Evolutionary conservation across 371 early-diverging fungal species (phyloP), one percentile per base, ranked within the genome.

Genomic region (Mortierella sp.): DNA sequence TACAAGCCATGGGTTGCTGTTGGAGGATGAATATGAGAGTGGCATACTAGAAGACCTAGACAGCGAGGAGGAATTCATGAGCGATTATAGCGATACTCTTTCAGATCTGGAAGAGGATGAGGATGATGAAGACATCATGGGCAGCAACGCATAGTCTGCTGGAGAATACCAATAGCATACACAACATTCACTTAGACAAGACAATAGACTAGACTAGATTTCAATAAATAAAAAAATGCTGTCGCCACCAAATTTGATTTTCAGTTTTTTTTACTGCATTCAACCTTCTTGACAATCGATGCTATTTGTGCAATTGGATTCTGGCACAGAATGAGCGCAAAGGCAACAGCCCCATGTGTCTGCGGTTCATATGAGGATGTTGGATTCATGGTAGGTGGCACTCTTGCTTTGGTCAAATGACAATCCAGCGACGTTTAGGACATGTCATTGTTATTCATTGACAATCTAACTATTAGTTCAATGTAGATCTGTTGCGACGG

Each of bases 401-500:
- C 10, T n/a, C 24, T 52, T 52, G 20, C 24, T 20, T 57, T 43
- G 43, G 43, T 43, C 43, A 11, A 43, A 11, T 11, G 16, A 43
- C 16, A 30, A 30, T 30, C 30, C 3, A 35, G 6, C 35, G 6
- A 35, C 18, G 16, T 11, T 45, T 45, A 3, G 45, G 18, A 16
- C 11, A 45, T 45, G 45, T 45, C 45, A 16, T 45, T 45, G 45
- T 45, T 24, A 63, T 54, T 16, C 59, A 49, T 55, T 54, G 45
- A 9, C 59, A 45, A 28, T 47, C 37, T 49, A 26, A 64, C 52
- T 43, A 24, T 52, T n/a, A 60, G 20, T 8, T 54, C 45, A 9
- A n/a, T 26, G 2, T 70, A 77, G 77, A 77, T 77, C 51, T 72
- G 77, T 72, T 77, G 77, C 45, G 72, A 77, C 22, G 64, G 39